Percentiles rank a stretch among this genome's conserved stretches.
phyloP scores from a whole-genome alignment of 345 rosid species.

The Noccaea caerulescens region DNA sequence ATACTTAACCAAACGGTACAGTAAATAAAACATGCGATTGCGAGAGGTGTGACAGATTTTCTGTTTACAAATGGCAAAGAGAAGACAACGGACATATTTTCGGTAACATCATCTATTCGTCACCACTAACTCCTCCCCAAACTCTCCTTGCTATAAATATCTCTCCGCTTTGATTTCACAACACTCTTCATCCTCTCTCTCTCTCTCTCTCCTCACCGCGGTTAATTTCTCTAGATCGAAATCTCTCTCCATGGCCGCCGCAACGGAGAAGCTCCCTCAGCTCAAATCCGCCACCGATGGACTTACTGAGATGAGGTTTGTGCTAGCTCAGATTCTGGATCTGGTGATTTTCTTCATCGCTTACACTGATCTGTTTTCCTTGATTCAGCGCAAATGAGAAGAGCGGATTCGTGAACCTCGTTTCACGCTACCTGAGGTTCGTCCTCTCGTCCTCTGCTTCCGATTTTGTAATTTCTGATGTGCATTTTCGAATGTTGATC shows the following conservation, averaged over 20 bases:
- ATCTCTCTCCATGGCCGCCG: conserved; percentile 55
- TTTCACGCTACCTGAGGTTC: conserved; percentile 84
- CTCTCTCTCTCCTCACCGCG: conserved; percentile 3
- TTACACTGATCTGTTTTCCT: conserved; percentile 4
- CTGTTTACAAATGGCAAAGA: conserved; percentile 29
- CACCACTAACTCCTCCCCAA: conserved; percentile 28
- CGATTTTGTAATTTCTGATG: neutral
- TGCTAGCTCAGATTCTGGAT: conserved; percentile 35
- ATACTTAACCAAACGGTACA: conserved; percentile 23
- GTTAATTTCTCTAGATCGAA: conserved; percentile 19
- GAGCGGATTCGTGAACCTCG: conserved; percentile 78
- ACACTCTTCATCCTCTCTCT: conserved; percentile 27
- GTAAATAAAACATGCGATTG: neutral
- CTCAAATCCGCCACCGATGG: conserved; percentile 58
- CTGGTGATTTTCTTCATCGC: conserved; percentile 21
- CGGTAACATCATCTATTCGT: conserved; percentile 20
- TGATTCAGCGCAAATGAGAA: conserved; percentile 34
- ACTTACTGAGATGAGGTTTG: conserved; percentile 71
- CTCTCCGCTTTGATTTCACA: conserved; percentile 22
- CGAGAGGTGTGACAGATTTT: neutral
- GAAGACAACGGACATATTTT: conserved; percentile 38
- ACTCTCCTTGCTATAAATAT: conserved; percentile 25
- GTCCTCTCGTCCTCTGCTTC: neutral
- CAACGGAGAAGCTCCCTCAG: conserved; percentile 57
- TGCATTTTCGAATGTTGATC: neutral